phyloP scores from a whole-genome alignment of 192 early-diverging fungal species.

The Entophlyctis luteolus region DNA sequence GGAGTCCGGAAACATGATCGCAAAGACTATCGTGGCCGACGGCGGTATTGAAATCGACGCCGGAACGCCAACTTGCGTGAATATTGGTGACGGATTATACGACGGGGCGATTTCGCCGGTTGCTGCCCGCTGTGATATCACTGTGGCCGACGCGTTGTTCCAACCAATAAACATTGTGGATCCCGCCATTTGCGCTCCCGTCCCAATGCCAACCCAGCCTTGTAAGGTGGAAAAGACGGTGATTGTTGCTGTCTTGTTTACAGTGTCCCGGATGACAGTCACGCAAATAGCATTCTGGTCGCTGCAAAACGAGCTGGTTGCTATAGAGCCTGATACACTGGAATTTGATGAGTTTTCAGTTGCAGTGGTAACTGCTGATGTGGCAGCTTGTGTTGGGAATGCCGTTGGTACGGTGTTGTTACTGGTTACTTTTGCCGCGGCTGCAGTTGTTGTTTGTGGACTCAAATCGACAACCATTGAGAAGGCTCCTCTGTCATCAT shows the following conservation, averaged over 20 bases:
- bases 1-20: background rate
- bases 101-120: background rate
- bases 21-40: background rate
- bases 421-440: background rate
- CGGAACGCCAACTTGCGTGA: background rate
- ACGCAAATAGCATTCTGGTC: background rate
- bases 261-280: background rate
- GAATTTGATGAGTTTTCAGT: background rate
- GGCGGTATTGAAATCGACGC: background rate
- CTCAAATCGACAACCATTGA: background rate
- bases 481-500: background rate
- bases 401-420: background rate
- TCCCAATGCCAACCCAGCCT: conserved; percentile 28
- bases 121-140: conserved; percentile 1
- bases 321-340: background rate
- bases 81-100: background rate
- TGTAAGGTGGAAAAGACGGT: background rate
- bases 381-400: background rate
- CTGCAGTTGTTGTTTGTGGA: background rate
- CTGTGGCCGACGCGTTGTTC: conserved; percentile 11
- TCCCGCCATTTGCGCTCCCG: conserved; percentile 22
- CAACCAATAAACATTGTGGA: conserved; percentile 30
- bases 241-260: background rate
- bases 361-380: background rate
- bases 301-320: background rate